Base-by-base conservation (phyloP, 805 yeast species). In the Candida patagonica region DNA sequence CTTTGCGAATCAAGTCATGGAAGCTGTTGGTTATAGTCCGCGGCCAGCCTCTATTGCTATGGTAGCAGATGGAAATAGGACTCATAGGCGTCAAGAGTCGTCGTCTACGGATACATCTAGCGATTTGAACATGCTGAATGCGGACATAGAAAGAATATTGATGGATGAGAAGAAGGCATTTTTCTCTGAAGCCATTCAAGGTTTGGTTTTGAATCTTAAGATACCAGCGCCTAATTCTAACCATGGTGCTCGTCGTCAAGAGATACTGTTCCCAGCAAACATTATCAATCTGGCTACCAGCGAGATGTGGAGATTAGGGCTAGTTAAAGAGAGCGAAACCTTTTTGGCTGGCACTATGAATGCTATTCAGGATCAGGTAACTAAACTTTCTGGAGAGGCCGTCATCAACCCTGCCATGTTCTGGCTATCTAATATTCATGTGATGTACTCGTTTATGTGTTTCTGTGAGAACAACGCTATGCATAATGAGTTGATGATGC, bases 261-360 rank as follows among this genome's bases (percentile, higher is more conserved):
- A 92, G 59, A 94, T 89, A 8, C 68, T 92, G 40, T 92, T 87
- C 77, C 98, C 98, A 21, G 92, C 96, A 1, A 78, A 96, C 68
- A 85, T 92, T 49, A 78, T 92, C 54, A 89, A 92, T 54, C 81
- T 92, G 49, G 80, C 89, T 25, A 68, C 89, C 48, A 80, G 94
- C 54, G 98, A 92, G 61, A 87, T 92, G 97, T 92, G 98, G 98
- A 75, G 97, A 63, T 70, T 89, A 35, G 97, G 97, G 2, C 73
- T 87, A 53, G 86, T 96, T 12, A 77, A 81, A 49, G 96, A 89
- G 61, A 78, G 89, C 56, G 97, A 92, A 66, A 78, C 77, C 42
- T 83, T 92, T 57, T 66, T 92, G 46, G 96, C 96, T 35, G 88
- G 82, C 57, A 94, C 87, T 2, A 71, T 89, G 57, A 75, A 84